Percentiles rank a stretch among this genome's conserved stretches.
Conservation (phyloP, 2,329 filamentous ascomycete species). For the Penicillium rolfsii region DNA sequence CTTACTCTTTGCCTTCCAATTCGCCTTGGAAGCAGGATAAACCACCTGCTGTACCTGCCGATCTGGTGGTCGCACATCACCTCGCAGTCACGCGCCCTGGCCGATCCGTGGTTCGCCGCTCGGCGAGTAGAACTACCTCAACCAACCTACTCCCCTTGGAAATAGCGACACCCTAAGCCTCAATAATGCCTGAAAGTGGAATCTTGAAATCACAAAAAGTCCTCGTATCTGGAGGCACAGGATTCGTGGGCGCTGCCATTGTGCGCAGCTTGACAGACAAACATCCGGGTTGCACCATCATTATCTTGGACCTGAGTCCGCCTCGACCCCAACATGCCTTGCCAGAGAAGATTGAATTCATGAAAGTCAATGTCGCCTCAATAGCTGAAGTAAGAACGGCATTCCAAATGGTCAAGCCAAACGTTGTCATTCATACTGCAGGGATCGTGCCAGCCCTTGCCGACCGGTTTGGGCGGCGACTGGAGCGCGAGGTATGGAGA, state of each 20-base stretch:
- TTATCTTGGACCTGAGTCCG: slow-evolving; percentile 41
- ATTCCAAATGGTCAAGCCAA: slow-evolving; percentile 49
- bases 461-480: slow-evolving; percentile 42
- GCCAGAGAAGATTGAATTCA: slow-evolving; percentile 30
- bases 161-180: neutral
- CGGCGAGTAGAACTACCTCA: neutral
- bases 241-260: slow-evolving; percentile 46
- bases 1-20: neutral
- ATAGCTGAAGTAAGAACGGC: slow-evolving; percentile 31
- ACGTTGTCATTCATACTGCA: slow-evolving; percentile 59
- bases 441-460: slow-evolving; percentile 48
- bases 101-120: slow-evolving; percentile 8
- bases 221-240: slow-evolving; percentile 44
- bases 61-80: neutral
- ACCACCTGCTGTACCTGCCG: neutral
- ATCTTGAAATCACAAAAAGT: slow-evolving; percentile 29
- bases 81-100: slow-evolving; percentile 13
- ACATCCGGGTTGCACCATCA: slow-evolving; percentile 41
- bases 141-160: neutral
- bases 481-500: slow-evolving; percentile 48
- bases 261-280: slow-evolving; percentile 43
- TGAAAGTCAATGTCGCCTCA: slow-evolving; percentile 42
- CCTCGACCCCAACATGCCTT: slow-evolving; percentile 35
- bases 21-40: neutral
- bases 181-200: neutral